Conservation (phyloP, 164 flowering plant genomes). For the Dillenia suffruticosa region DNA sequence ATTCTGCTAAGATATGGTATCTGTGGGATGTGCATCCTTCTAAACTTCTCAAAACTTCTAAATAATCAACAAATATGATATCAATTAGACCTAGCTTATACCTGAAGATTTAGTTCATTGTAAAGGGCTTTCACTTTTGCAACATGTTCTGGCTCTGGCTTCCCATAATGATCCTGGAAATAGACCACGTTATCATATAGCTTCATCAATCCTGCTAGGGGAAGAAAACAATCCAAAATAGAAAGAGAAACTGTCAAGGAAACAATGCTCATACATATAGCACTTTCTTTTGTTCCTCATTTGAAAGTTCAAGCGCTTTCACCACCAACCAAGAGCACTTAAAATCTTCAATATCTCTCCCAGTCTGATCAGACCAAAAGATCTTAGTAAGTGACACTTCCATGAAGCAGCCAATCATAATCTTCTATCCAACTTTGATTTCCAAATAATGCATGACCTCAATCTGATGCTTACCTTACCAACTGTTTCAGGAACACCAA, state of each 20-base stretch:
- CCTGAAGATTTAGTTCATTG: conserved; percentile 73
- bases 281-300: conserved; percentile 67
- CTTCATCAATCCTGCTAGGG: no score
- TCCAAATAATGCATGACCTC: no score
- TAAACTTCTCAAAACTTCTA: no score
- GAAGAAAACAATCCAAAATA: no score
- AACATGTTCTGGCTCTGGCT: conserved; percentile 52
- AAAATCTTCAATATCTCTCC: conserved; percentile 96
- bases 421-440: no score
- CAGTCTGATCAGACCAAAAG: conserved; percentile 52
- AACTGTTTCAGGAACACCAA: conserved; percentile 72
- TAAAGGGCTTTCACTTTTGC: conserved; percentile 80
- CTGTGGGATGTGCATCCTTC: no score
- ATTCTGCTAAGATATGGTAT: no score
- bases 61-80: no score
- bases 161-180: conserved; percentile 88
- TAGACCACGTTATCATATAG: background rate
- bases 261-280: conserved; percentile 43
- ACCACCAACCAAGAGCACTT: conserved; percentile 99
- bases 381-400: no score
- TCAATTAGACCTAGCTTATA: conserved; percentile 14
- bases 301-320: conserved; percentile 74
- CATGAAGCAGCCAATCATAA: no score
- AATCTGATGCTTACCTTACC: conserved; percentile 69
- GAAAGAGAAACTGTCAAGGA: no score